Evolutionary conservation across 192 early-diverging fungal genomes (phyloP), one percentile per base, ranked within the genome.

Genomic region (Coemansia sp.): DNA sequence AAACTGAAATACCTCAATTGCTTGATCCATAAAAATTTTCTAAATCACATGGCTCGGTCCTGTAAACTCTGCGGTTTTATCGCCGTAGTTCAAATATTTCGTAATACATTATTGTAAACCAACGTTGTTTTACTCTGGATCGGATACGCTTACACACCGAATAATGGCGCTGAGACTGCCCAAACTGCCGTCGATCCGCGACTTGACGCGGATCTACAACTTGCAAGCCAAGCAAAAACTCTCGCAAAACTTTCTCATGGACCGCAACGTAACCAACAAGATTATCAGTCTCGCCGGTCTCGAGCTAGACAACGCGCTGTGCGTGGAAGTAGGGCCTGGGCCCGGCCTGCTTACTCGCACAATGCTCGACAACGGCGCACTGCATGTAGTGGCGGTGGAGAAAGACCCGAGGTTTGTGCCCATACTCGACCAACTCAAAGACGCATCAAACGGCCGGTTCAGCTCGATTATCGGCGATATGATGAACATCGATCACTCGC

Each of bases 171-270:
- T 21, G 1, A 67, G 70, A 56, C 74, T 88, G 25, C 86, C 87
- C 15, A 82, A 79, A 36, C 73, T 92, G 42, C 88, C 89, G 50
- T 74, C 84, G 9, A 85, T 90, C 57, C 81, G 89, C 42, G 90
- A 92, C 49, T 71, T 92, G 23, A 85, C 89, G 42, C 86, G 84
- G 26, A 74, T 90, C 31, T 92, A 90, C 64, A 88, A 89, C 18
- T 67, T 92, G 64, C 82, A 79, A 24, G 89, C 90, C 14, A 83
- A 85, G 50, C 82, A 85, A 59, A 84, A 87, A 67, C 82, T 92
- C n/a, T 86, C 86, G 55, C 90, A 92, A 62, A 90, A 92, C 71
- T 92, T 92, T 71, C 86, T 92, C 36, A 82, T 92, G 55, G 87
- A 92, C 76, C 88, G 86, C 60, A 90, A 90, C 58, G 76, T 92